A percentile compares a stretch with the other conserved stretches of the same genome.
Evolutionary conservation across 2,329 filamentous ascomycete genomes (phyloP).

Genomic region (Tolypocladium pustulatum): DNA sequence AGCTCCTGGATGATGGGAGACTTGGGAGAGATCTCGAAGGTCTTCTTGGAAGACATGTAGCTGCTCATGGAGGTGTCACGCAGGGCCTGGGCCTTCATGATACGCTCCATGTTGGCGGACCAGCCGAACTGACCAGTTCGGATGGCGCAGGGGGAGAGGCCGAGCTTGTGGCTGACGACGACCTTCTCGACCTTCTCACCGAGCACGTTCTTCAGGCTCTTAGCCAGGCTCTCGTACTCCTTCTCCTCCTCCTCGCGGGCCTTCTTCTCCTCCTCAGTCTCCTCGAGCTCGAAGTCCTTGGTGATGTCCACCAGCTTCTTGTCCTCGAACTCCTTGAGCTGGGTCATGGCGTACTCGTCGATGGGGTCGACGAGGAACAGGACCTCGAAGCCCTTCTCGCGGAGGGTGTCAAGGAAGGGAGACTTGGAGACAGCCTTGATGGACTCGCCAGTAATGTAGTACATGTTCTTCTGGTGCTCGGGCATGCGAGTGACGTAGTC

Average conservation of each 20-base stretch:
- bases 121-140: conserved; percentile 99
- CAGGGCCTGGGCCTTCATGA: conserved; percentile 99
- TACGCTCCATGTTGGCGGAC: conserved; percentile 99
- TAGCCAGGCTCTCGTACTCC: conserved; percentile 89
- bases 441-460: conserved; percentile 99
- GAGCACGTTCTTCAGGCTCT: conserved; percentile 97
- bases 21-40: conserved; percentile 99
- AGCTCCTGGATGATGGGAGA: conserved; percentile 97
- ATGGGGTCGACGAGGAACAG: conserved; percentile 99
- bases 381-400: conserved; percentile 99
- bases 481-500: conserved; percentile 99
- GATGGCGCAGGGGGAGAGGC: conserved; percentile 91
- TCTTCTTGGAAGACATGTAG: conserved; percentile 99
- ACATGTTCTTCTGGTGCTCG: conserved; percentile 99
- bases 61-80: conserved; percentile 99
- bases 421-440: conserved; percentile 97
- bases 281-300: conserved; percentile 99
- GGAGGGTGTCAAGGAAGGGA: conserved; percentile 96
- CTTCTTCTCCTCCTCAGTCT: conserved; percentile 99
- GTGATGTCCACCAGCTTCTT: conserved; percentile 99
- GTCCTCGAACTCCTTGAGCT: conserved; percentile 99
- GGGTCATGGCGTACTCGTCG: conserved; percentile 98
- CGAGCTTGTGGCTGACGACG: conserved; percentile 95
- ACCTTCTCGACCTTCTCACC: conserved; percentile 99
- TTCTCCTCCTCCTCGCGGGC: conserved; percentile 93